These are phyloP conservation scores for Tremella mesenterica DNA, from an alignment of 768 basidiomycete species.

Conservation along the genomic window DNA sequence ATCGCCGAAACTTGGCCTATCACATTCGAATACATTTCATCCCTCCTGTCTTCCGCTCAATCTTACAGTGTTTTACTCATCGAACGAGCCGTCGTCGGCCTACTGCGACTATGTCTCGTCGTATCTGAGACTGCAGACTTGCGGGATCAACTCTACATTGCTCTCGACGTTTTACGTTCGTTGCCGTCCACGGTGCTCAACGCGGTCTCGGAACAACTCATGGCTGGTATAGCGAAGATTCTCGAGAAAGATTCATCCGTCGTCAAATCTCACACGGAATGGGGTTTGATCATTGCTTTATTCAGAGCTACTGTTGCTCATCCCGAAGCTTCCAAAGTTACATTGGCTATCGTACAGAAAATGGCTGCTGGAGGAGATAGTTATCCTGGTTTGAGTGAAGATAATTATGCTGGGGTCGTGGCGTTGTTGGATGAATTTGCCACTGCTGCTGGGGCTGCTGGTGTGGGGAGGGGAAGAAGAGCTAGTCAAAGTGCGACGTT, in stretches of 20 bases:
- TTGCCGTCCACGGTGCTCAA: constrained; percentile 67
- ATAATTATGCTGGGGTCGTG: constrained; percentile 73
- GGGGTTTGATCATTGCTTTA: constrained; percentile 84
- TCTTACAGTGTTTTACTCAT: constrained; percentile 85
- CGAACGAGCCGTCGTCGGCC: constrained; percentile 83
- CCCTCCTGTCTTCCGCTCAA: constrained; percentile 63
- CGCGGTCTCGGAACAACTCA: constrained; percentile 83
- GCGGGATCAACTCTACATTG: constrained; percentile 88
- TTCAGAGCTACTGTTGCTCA: constrained; percentile 76
- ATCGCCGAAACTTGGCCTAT: constrained; percentile 92
- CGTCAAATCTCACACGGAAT: constrained; percentile 86
- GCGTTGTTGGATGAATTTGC: constrained; percentile 81
- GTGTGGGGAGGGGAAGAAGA: constrained; percentile 52
- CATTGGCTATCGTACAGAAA: constrained; percentile 66
- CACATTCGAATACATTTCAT: constrained; percentile 84
- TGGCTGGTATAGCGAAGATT: constrained; percentile 66
- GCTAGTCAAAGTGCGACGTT: constrained; percentile 19
- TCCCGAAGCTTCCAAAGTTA: constrained; percentile 73
- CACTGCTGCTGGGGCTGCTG: constrained; percentile 56
- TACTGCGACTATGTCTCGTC: constrained; percentile 73
- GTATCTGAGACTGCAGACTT: constrained; percentile 71
- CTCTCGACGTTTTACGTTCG: constrained; percentile 78
- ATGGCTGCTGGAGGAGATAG: constrained; percentile 52
- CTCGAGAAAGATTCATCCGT: constrained; percentile 67
- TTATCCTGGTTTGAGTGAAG: constrained; percentile 53